Evolutionary conservation across 495 filamentous ascomycete species (phyloP), one percentile per base, ranked within the genome.

Genomic region (Xylaria intraflava): DNA sequence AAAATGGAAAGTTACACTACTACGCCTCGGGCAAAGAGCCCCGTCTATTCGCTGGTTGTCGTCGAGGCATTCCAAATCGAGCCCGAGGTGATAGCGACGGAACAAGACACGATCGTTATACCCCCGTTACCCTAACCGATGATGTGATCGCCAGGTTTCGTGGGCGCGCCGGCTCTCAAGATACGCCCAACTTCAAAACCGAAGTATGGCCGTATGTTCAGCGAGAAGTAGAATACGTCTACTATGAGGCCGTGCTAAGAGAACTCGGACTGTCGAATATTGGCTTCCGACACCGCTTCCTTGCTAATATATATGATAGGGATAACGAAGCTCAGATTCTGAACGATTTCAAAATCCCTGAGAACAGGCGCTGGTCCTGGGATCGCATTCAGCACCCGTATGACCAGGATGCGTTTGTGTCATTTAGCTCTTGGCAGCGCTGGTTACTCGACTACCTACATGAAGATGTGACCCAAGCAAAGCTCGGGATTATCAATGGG

Each of bases 1-100:
- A 14, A 19, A n/a, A 20, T 23, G 20, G 20, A n/a, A 29, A 49
- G 31, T 17, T 44, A 30, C 17, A 16, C 24, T 46, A 60, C 27
- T 33, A 44, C 20, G 57, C 60, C 17, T 62, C 60, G 1, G 60
- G 60, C 14, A 49, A 50, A 0, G 60, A 62, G 48, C 60, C 60
- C 31, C 57, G 41, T 2, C 29, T 62, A 7, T 56, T 48, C 33
- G 60, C 60, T 17, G 53, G 60, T 10, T 62, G 57, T 16, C 57
- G 60, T 12, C 60, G 57, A 19, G 60, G 60, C 33, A 47, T 62
- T 20, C 60, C 60, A 6, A 53, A 60, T 27, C 60, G 59, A 22
- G 57, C 60, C 6, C 60, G 60, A n/a, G 57, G 57, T 23, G 57
- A 60, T 44, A 62, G 59, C 29, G 52, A 17, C 3, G 57, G 57